Conservation (phyloP, 176 grass and related monocot species). For the Phyllostachys edulis region DNA sequence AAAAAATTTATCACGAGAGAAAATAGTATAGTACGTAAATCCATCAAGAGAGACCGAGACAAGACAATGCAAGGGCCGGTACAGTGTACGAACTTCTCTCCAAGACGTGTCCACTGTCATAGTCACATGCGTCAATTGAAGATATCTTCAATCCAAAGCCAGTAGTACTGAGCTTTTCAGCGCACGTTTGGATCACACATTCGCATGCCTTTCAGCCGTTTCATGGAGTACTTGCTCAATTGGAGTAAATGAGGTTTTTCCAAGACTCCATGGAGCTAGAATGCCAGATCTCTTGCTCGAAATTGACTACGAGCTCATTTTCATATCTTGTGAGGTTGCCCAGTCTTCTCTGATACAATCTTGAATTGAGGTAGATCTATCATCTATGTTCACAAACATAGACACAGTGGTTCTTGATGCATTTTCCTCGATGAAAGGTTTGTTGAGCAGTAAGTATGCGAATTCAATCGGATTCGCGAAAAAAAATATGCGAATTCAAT, state of each 20-base stretch:
- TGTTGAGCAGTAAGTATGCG: too few relatives aligned
- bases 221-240: neutral
- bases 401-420: too few relatives aligned
- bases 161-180: neutral
- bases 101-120: neutral
- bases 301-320: neutral
- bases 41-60: neutral
- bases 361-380: neutral
- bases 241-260: neutral
- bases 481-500: too few relatives aligned
- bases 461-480: too few relatives aligned
- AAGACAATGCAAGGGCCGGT: neutral
- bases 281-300: neutral
- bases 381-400: neutral
- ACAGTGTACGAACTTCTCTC: neutral
- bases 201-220: conserved; percentile 11
- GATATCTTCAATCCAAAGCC: conserved; percentile 30
- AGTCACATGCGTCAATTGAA: conserved; percentile 30
- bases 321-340: neutral
- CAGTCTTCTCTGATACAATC: neutral
- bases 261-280: neutral
- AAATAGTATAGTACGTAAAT: neutral
- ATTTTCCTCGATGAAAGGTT: too few relatives aligned
- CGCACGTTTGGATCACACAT: conserved; percentile 18
- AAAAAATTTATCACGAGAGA: too few relatives aligned